Percentiles rank a stretch among this genome's conserved stretches.
Conservation (phyloP, 2,329 filamentous ascomycete genomes). For the Botryotinia calthae region DNA sequence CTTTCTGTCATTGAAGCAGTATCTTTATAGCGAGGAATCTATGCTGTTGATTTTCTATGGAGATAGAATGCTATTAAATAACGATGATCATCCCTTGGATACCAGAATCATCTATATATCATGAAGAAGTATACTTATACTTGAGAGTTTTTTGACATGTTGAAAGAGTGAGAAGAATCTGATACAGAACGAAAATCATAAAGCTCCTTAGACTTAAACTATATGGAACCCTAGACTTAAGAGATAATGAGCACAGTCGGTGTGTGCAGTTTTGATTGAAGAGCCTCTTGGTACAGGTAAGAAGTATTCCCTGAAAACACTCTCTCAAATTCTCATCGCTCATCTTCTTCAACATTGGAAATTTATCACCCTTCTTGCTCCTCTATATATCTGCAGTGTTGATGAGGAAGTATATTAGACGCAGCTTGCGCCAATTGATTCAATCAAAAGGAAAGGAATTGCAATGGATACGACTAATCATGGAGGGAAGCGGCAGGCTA, state of each 20-base stretch:
- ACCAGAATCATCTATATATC: not conserved
- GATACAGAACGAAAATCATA: not conserved
- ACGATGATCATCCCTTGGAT: not conserved
- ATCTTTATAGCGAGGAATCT: not conserved
- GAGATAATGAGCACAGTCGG: not conserved
- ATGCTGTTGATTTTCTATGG: not conserved
- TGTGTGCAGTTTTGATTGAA: not conserved
- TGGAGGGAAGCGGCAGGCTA: not conserved
- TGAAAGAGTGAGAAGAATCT: not conserved
- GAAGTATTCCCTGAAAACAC: not conserved
- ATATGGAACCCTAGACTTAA: not conserved
- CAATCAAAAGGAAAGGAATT: not conserved
- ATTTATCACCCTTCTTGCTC: accelerated
- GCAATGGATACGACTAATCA: accelerated
- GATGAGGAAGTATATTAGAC: not conserved
- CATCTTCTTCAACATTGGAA: not conserved
- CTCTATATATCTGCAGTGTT: not conserved
- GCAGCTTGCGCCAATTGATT: not conserved
- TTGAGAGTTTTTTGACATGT: not conserved
- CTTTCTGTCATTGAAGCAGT: not conserved
- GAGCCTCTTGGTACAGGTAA: not conserved
- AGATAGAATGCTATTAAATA: not conserved
- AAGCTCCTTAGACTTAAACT: not conserved
- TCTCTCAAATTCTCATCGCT: not conserved
- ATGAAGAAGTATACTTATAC: too few relatives aligned